A percentile compares a stretch with the other conserved stretches of the same genome.
Conservation (phyloP, 306 rosid species). For the Cucurbita argyrosperma region DNA sequence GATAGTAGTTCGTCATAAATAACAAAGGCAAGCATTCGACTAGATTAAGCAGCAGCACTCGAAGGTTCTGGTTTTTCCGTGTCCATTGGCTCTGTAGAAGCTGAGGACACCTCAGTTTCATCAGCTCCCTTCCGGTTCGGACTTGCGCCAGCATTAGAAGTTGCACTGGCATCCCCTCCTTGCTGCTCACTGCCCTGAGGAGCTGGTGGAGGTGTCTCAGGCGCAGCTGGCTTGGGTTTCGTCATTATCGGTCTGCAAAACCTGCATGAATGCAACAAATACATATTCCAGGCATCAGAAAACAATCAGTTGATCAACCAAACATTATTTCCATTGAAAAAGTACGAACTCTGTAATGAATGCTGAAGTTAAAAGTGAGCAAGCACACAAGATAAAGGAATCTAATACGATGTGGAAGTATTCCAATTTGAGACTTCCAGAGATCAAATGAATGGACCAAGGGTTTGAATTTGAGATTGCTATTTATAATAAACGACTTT, state of each 20-base stretch:
- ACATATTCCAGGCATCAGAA: too few species aligned
- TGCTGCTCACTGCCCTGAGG: constrained; percentile 30
- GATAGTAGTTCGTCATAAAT: background rate
- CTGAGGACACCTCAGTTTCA: constrained; percentile 28
- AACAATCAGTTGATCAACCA: too few species aligned
- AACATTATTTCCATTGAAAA: too few species aligned
- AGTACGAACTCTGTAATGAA: too few species aligned
- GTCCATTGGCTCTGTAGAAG: constrained; percentile 33
- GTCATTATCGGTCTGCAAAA: constrained; percentile 76
- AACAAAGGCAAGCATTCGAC: background rate
- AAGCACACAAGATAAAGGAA: too few species aligned
- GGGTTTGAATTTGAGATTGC: too few species aligned
- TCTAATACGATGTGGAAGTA: too few species aligned
- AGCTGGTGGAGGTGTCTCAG: constrained; percentile 45
- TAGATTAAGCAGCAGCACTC: constrained; percentile 31
- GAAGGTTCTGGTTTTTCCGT: constrained; percentile 50
- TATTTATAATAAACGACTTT: too few species aligned
- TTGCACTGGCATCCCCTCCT: constrained; percentile 21
- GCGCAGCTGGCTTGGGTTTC: constrained; percentile 65
- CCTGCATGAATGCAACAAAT: constrained; percentile 11
- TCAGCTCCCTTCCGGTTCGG: constrained; percentile 21
- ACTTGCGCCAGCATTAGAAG: constrained; percentile 6
- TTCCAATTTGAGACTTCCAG: too few species aligned
- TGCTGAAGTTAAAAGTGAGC: too few species aligned
- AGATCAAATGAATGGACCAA: too few species aligned